Conservation (phyloP, 352 stramenopile species). For the Phytopythium oedochilum region DNA sequence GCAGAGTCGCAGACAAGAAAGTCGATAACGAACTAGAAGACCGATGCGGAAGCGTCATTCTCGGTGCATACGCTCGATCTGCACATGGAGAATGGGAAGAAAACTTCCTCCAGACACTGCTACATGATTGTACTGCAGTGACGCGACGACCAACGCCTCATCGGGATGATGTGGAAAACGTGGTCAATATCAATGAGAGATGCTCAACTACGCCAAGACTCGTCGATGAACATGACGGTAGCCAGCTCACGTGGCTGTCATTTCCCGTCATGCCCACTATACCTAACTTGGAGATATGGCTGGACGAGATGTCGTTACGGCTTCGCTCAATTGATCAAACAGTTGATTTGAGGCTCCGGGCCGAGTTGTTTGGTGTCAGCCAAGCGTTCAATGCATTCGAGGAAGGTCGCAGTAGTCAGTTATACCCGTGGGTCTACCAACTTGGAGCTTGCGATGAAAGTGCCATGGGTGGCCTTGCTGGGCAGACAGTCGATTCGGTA, state of each 20-base stretch:
- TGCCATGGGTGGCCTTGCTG: background rate
- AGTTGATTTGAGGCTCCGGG: background rate
- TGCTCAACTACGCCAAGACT: background rate
- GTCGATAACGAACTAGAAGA: background rate
- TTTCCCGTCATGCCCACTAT: background rate
- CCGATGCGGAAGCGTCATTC: background rate
- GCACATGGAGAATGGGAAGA: background rate
- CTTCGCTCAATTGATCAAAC: background rate
- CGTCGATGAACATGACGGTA: background rate
- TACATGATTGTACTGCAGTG: background rate
- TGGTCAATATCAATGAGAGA: background rate
- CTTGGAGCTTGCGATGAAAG: background rate
- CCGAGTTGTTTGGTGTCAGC: background rate
- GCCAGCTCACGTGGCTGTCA: background rate
- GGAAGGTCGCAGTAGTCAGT: background rate
- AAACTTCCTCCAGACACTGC: background rate
- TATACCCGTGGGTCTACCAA: background rate
- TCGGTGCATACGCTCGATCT: background rate
- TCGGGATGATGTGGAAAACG: background rate
- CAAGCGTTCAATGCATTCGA: background rate
- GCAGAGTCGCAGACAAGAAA: background rate
- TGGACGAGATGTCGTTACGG: background rate
- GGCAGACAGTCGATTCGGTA: background rate
- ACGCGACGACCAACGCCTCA: background rate
- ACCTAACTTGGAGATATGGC: background rate